phyloP scores from a whole-genome alignment of 306 rosid species.

The Rubus parviflorus region DNA sequence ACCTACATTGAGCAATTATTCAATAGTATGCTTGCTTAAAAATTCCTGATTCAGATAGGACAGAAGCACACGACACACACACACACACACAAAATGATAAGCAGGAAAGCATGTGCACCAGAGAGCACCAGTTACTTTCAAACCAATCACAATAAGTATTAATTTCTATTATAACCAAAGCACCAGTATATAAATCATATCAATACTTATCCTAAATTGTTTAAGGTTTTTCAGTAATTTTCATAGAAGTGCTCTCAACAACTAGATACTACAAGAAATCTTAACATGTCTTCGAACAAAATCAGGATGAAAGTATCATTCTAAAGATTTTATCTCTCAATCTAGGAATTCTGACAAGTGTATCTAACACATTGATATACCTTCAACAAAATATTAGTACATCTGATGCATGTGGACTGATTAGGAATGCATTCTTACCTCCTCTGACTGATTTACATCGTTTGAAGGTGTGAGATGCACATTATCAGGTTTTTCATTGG shows the following conservation, averaged over 20 bases:
- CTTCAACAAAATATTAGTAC: neutral
- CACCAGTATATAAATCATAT: neutral
- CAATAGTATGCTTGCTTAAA: neutral
- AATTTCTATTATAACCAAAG: neutral
- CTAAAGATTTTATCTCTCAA: neutral
- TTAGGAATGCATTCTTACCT: constrained; percentile 39
- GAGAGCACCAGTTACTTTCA: neutral
- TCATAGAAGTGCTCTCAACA: neutral
- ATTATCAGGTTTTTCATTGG: constrained; percentile 35
- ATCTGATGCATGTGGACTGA: constrained; percentile 21
- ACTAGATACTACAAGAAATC: neutral
- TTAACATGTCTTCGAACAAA: neutral
- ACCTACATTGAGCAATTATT: neutral
- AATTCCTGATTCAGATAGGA: neutral
- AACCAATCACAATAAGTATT: neutral
- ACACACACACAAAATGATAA: neutral
- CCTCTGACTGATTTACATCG: constrained; percentile 39
- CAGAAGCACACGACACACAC: neutral
- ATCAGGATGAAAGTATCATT: neutral
- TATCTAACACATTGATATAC: neutral
- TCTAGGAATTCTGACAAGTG: neutral
- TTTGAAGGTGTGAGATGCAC: constrained; percentile 48
- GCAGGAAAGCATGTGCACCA: neutral
- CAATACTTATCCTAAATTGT: neutral
- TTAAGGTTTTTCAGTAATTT: neutral